Conservation (phyloP, 2,329 filamentous ascomycete species). For the Colletotrichum cuscutae region DNA sequence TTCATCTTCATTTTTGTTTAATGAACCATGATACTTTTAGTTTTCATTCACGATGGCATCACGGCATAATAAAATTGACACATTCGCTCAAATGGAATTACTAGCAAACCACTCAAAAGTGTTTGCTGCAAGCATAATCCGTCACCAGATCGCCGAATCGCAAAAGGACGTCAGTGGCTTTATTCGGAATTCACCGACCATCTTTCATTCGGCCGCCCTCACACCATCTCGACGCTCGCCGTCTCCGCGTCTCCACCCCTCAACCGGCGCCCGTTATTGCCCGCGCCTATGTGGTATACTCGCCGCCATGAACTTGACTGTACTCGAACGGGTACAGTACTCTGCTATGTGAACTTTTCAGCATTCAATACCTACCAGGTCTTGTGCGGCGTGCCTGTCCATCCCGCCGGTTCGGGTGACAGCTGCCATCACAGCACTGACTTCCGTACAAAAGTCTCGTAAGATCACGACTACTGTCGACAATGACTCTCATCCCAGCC, state of each 20-base stretch:
- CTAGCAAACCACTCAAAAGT: neutral
- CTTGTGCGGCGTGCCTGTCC: too few species aligned
- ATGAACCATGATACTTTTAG: too few species aligned
- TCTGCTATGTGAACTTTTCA: neutral
- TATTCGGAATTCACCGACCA: neutral
- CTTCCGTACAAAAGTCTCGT: too few species aligned
- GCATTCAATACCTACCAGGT: neutral
- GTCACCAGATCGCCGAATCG: neutral
- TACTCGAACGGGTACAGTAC: too few species aligned
- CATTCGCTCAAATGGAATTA: neutral
- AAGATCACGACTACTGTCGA: neutral
- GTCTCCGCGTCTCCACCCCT: neutral
- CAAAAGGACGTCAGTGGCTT: neutral
- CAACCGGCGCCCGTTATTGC: neutral
- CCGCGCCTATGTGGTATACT: neutral
- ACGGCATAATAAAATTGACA: neutral
- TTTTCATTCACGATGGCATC: neutral
- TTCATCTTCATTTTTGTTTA: neutral
- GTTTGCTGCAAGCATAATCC: neutral
- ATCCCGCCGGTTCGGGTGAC: neutral
- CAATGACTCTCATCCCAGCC: constrained; percentile 26
- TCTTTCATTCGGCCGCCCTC: neutral
- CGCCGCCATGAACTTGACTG: neutral
- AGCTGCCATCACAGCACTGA: neutral
- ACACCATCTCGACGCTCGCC: neutral